Evolutionary conservation across 2,329 filamentous ascomycete species (phyloP), one percentile per base, ranked within the genome.

Genomic region (Phialemoniopsis sp.): DNA sequence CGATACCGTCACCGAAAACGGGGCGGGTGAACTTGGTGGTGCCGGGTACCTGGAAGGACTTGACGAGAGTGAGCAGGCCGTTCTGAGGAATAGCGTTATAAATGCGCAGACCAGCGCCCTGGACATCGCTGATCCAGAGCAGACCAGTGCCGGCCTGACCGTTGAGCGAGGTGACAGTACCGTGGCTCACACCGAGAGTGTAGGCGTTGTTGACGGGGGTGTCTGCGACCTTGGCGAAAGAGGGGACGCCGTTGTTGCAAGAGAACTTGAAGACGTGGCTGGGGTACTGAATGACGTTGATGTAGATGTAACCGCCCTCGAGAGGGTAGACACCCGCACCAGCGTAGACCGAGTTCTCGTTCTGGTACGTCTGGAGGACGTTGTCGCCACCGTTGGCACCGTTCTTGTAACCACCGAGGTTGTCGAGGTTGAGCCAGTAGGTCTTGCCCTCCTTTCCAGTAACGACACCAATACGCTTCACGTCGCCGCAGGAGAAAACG

Each of bases 51-150:
- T 68, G 69, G 46, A 78, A 77, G 2, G 64, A 64, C 26, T 70
- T 68, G 45, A 79, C 64, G 37, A 72, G 56, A 2, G 59, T 69
- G 35, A 80, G 52, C 2, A 54, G 43, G 0, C 69, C 70, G 17
- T 68, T 63, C 8, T 30, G 14, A 0, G 73, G 76, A 9, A 98
- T 71, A 18, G 88, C 83, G 60, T 96, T 95, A 73, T 94, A 94
- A 56, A 97, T 95, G 54, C 88, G 85, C 56, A 89, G 60, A 41
- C 72, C 70, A 7, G 60, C 57, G 6, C 72, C 73, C 45, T 78
- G 69, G 0, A 78, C 72, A 39, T 80, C 76, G 2, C 66, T 69
- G 2, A 67, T 68, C 76, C 76, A 80, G 6, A 78, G 52, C 1
- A 80, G 64, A 18, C 75, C 76, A 2, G 73, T 78, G 4, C 76